These are phyloP conservation scores for Aureobasidium sp. DNA, from an alignment of 2,329 filamentous ascomycete species.

Conservation along the genomic window DNA sequence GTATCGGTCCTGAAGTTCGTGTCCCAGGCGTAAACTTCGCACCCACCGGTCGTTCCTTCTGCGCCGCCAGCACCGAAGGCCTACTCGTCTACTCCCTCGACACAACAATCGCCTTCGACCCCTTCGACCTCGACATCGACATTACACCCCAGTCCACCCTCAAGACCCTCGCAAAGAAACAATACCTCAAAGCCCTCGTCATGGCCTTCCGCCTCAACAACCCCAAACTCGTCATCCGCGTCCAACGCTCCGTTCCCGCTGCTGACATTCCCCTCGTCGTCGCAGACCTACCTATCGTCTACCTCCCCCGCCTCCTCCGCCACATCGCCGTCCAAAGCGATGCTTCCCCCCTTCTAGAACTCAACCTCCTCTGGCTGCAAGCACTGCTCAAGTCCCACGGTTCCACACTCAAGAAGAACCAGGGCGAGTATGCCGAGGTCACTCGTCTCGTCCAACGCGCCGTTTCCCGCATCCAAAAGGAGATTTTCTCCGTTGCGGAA, in stretches of 20 bases:
- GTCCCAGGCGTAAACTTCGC: constrained; percentile 81
- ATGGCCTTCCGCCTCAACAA: constrained; percentile 98
- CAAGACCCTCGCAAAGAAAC: constrained; percentile 63
- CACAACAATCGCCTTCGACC: constrained; percentile 76
- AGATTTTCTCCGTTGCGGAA: constrained; percentile 73
- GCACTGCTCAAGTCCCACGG: constrained; percentile 73
- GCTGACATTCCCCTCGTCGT: constrained; percentile 69
- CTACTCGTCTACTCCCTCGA: constrained; percentile 90
- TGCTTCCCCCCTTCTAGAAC: constrained; percentile 85
- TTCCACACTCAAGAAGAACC: constrained; percentile 71
- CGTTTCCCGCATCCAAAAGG: constrained; percentile 68
- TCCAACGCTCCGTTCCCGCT: constrained; percentile 76
- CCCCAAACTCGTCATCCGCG: constrained; percentile 65
- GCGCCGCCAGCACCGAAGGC: constrained; percentile 89
- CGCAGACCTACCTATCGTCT: constrained; percentile 69
- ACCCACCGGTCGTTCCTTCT: constrained; percentile 82
- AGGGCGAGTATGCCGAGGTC: constrained; percentile 72
- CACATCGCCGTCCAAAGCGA: constrained; percentile 85
- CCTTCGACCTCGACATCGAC: constrained; percentile 89
- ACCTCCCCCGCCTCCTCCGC: constrained; percentile 73
- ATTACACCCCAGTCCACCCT: constrained; percentile 69
- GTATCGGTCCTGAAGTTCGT: constrained; percentile 68
- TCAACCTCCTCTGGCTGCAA: constrained; percentile 89
- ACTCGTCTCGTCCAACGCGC: constrained; percentile 74
- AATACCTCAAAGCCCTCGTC: constrained; percentile 84